Conservation (phyloP, 1,284 basidiomycete species). For the Cutaneotrichosporon sp. region DNA sequence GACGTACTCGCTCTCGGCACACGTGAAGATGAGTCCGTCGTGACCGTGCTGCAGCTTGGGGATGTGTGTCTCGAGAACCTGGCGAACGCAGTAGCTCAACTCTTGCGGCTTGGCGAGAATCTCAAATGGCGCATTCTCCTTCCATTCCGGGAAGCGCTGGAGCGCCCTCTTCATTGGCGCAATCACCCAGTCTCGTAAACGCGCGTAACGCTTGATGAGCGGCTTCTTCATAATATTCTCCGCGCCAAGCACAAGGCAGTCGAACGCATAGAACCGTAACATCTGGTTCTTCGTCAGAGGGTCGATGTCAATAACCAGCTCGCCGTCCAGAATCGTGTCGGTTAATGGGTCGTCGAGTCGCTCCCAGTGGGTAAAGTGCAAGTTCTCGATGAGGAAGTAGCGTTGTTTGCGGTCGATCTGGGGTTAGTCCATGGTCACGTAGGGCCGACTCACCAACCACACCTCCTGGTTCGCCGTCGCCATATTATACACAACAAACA, state of each 20-base stretch:
- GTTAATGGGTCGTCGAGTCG: constrained; percentile 64
- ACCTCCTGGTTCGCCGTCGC: constrained; percentile 65
- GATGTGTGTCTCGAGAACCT: constrained; percentile 80
- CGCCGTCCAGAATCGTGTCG: constrained; percentile 88
- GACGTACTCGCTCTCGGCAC: constrained; percentile 77
- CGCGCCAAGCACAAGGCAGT: constrained; percentile 83
- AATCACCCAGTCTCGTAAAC: constrained; percentile 78
- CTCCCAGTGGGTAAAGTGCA: constrained; percentile 87
- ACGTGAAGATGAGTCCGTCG: constrained; percentile 97
- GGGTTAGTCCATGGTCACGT: not conserved
- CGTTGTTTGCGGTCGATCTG: constrained; percentile 94
- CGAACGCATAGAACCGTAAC: constrained; percentile 82
- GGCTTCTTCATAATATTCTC: constrained; percentile 81
- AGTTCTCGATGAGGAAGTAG: constrained; percentile 70
- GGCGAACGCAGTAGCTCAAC: constrained; percentile 81
- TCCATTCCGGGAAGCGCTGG: constrained; percentile 63
- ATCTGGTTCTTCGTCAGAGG: constrained; percentile 72
- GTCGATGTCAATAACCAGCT: constrained; percentile 89
- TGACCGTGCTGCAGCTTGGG: constrained; percentile 88
- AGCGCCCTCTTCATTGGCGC: constrained; percentile 75
- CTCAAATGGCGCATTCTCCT: constrained; percentile 73
- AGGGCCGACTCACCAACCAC: constrained; percentile 64
- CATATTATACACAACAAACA: constrained; percentile 67
- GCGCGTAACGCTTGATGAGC: constrained; percentile 83
- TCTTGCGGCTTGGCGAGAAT: constrained; percentile 85